Percentiles rank a stretch among this genome's conserved stretches.
Conservation (phyloP, 2,329 filamentous ascomycete genomes). For the Pseudohalonectria lignicola region DNA sequence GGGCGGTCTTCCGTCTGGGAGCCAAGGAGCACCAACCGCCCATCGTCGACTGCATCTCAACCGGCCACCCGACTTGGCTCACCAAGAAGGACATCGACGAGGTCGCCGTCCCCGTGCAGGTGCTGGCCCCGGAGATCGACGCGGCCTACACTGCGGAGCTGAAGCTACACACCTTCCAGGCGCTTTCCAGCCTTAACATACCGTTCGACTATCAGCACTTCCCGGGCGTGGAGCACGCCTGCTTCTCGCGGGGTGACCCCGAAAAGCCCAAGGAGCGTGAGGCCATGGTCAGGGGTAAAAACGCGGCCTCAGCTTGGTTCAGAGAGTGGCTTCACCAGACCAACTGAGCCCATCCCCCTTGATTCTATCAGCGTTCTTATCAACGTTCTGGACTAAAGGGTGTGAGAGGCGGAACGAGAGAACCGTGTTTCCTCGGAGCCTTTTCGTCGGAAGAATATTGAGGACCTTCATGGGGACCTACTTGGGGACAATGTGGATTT, state of each 20-base stretch:
- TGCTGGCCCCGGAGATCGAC: conserved; percentile 38
- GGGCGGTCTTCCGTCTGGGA: conserved; percentile 35
- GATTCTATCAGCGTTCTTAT: too few species aligned
- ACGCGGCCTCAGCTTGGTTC: conserved; percentile 33
- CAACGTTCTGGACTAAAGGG: too few species aligned
- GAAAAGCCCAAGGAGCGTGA: conserved; percentile 24
- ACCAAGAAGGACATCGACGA: conserved; percentile 32
- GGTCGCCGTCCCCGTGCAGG: conserved; percentile 35
- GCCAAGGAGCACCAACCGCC: conserved; percentile 15
- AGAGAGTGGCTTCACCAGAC: conserved; percentile 13
- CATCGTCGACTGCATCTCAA: conserved; percentile 32
- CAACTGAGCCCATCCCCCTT: too few species aligned
- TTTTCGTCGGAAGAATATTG: too few species aligned
- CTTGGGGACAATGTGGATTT: too few species aligned
- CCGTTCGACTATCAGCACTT: conserved; percentile 40
- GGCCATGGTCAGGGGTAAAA: conserved; percentile 35
- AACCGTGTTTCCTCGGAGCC: too few species aligned
- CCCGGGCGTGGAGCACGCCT: conserved; percentile 35
- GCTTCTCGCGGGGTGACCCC: conserved; percentile 28
- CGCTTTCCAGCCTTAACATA: conserved; percentile 23
- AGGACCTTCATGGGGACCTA: too few species aligned
- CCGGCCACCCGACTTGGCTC: conserved; percentile 31
- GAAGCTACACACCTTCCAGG: conserved; percentile 28
- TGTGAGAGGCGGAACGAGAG: neutral
- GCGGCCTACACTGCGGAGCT: conserved; percentile 27